Percentiles rank a stretch among this genome's conserved stretches.
Conservation (phyloP, 164 flowering plant species). For the Aristolochia contorta region DNA sequence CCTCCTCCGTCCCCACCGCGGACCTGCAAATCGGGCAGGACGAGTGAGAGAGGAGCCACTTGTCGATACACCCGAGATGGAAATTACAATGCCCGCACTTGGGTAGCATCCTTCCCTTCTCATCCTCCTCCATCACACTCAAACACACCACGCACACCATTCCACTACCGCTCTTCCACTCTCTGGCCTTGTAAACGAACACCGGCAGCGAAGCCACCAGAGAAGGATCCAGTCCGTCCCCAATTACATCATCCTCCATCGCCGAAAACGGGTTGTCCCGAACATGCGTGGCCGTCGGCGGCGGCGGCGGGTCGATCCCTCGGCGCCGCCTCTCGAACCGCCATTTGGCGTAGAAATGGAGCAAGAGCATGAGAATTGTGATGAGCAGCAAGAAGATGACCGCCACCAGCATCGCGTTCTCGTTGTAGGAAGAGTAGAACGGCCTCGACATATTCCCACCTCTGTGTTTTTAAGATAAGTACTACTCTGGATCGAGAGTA, state of each 20-base stretch:
- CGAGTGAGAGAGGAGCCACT: slow-evolving; percentile 40
- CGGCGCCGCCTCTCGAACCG: background rate
- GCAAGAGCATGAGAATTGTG: background rate
- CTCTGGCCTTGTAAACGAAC: background rate
- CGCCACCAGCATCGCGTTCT: slow-evolving; percentile 1
- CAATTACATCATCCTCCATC: background rate
- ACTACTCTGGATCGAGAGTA: too few relatives aligned
- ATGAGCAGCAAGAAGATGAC: background rate
- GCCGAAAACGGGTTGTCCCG: background rate
- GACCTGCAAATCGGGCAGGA: slow-evolving; percentile 51
- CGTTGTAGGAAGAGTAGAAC: slow-evolving; percentile 2
- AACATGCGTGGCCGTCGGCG: background rate
- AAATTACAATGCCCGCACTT: slow-evolving; percentile 46
- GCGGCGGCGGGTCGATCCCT: background rate
- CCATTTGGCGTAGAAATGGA: slow-evolving; percentile 1
- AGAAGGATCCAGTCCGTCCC: background rate
- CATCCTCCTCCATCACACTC: slow-evolving; percentile 32
- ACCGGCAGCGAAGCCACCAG: background rate
- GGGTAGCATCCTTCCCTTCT: slow-evolving; percentile 33
- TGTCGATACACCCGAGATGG: slow-evolving; percentile 43
- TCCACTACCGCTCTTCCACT: background rate
- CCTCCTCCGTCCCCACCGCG: background rate
- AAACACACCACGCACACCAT: slow-evolving; percentile 43
- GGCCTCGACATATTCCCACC: background rate
- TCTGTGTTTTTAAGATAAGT: too few relatives aligned